A percentile compares a stretch with the other conserved stretches of the same genome.
These are phyloP conservation scores for Coemansia sp. DNA, from an alignment of 192 early-diverging fungal species.

Conservation along the genomic window DNA sequence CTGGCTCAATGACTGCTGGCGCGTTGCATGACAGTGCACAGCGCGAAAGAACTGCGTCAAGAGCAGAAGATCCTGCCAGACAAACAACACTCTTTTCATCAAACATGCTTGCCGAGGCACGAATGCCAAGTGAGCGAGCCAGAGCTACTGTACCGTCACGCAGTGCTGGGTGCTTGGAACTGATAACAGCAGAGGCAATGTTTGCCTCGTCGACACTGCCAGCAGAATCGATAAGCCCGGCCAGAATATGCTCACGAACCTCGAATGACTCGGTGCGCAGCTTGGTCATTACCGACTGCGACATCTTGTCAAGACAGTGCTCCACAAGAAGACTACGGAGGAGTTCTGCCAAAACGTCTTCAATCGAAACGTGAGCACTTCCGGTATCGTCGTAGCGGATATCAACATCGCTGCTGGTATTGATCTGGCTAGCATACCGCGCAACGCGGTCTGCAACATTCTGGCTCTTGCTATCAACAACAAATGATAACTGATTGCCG, in stretches of 20 bases:
- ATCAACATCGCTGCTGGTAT: conserved; percentile 1
- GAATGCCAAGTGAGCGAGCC: conserved; percentile 27
- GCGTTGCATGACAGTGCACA: conserved; percentile 9
- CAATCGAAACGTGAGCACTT: conserved; percentile 1
- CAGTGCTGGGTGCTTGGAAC: background rate
- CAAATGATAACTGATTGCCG: background rate
- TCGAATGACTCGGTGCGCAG: conserved; percentile 12
- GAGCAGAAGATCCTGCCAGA: conserved; percentile 6
- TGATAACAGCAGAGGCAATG: background rate
- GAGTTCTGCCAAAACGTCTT: conserved; percentile 2
- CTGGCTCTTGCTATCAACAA: conserved; percentile 7
- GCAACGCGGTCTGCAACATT: conserved; percentile 17
- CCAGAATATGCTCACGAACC: conserved; percentile 41
- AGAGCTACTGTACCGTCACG: conserved; percentile 7
- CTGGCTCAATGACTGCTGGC: background rate
- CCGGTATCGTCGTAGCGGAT: background rate
- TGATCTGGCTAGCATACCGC: background rate
- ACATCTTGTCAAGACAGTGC: background rate
- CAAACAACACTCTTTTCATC: conserved; percentile 3
- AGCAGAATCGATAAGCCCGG: conserved; percentile 31
- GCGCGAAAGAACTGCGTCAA: conserved; percentile 15
- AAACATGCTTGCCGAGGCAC: conserved; percentile 1
- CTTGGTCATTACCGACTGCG: background rate
- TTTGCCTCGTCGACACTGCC: conserved; percentile 3
- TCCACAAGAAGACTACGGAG: background rate